phyloP scores from a whole-genome alignment of 2,329 filamentous ascomycete genomes.

The Fusarium verticillioides region DNA sequence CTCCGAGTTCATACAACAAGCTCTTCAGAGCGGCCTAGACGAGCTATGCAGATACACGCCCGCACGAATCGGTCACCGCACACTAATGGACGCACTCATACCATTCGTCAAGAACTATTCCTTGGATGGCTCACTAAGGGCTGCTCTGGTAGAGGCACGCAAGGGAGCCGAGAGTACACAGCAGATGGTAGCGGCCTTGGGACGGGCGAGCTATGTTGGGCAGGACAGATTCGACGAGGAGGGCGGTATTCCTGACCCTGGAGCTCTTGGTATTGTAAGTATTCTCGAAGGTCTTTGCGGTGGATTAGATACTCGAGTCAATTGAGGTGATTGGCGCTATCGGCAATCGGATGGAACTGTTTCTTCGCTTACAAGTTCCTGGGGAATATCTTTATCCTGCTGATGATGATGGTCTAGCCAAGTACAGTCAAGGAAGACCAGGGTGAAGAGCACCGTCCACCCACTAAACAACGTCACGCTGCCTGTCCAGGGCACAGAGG shows the following conservation, averaged over 20 bases:
- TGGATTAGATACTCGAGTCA: background rate
- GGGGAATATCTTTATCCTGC: background rate
- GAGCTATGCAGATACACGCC: conserved; percentile 68
- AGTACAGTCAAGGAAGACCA: background rate
- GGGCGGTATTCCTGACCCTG: conserved; percentile 69
- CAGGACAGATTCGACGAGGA: conserved; percentile 68
- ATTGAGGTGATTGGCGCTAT: background rate
- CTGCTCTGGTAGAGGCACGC: conserved; percentile 46
- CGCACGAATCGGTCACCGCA: conserved; percentile 76
- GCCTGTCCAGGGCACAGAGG: background rate
- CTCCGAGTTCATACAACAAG: conserved; percentile 18
- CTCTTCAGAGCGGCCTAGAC: conserved; percentile 33
- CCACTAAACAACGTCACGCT: background rate
- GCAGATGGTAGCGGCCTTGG: conserved; percentile 78
- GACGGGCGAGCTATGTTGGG: conserved; percentile 81
- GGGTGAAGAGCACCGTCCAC: background rate
- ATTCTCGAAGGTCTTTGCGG: conserved; percentile 29
- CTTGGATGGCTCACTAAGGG: conserved; percentile 56
- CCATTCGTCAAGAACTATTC: conserved; percentile 73
- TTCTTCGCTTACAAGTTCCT: background rate
- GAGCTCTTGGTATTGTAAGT: conserved; percentile 57
- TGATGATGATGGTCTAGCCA: background rate
- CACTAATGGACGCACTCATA: conserved; percentile 76
- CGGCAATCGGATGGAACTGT: background rate
- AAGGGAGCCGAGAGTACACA: conserved; percentile 72